phyloP scores from a whole-genome alignment of 768 basidiomycete species.

The Omphalotus guepiniiformis region DNA sequence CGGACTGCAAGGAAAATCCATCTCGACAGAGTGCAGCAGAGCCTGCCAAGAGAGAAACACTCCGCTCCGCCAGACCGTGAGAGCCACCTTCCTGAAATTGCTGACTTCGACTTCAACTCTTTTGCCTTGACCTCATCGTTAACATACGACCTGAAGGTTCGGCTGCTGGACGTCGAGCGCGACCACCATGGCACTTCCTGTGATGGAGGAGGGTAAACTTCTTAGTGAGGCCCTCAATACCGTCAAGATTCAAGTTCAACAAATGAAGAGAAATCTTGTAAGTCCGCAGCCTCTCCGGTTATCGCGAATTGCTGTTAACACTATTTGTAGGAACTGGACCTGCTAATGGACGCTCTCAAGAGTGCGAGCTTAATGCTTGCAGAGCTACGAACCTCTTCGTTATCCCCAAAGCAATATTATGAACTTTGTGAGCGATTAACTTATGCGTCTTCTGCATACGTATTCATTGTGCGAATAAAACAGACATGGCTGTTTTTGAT shows the following conservation, averaged over 20 bases:
- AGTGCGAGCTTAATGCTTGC: slow-evolving; percentile 96
- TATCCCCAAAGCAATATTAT: slow-evolving; percentile 97
- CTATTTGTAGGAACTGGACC: slow-evolving; percentile 74
- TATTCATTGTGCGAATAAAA: not conserved
- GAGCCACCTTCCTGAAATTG: no score
- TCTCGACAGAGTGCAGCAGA: no score
- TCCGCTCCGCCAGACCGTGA: no score
- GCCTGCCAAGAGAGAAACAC: no score
- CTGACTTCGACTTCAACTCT: no score
- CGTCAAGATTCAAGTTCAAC: slow-evolving; percentile 87
- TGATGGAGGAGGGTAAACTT: slow-evolving; percentile 75
- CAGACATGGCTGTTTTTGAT: slow-evolving; percentile 99
- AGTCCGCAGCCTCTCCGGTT: slow-evolving; percentile 23
- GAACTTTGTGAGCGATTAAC: slow-evolving; percentile 73
- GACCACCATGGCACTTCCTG: slow-evolving; percentile 36
- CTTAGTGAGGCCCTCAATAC: slow-evolving; percentile 81
- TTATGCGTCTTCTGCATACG: not conserved
- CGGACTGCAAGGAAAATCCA: no score
- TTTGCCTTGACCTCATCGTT: no score
- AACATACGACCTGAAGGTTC: no score
- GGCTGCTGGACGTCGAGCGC: not conserved
- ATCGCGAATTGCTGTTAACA: not conserved
- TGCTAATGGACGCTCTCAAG: slow-evolving; percentile 98
- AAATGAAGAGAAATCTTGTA: slow-evolving; percentile 93
- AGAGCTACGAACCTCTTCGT: slow-evolving; percentile 87